phyloP scores from a whole-genome alignment of 805 yeast species.

The Starmerella khaoyaiensis region DNA sequence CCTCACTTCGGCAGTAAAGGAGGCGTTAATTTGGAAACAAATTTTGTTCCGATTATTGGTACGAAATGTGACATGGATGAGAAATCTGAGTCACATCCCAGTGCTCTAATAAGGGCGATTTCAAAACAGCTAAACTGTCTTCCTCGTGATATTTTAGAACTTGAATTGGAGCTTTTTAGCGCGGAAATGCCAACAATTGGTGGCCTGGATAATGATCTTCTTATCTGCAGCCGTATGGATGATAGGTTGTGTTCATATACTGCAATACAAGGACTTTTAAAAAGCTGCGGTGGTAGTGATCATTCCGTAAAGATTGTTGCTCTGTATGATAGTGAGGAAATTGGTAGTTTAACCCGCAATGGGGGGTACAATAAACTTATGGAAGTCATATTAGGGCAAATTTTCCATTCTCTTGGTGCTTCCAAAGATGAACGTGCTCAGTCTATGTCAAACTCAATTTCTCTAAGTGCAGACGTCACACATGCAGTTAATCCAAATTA shows the following conservation, averaged over 20 bases:
- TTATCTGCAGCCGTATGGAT: conserved; percentile 83
- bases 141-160: conserved; percentile 59
- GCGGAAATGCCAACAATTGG: conserved; percentile 73
- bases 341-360: conserved; percentile 90
- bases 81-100: conserved; percentile 52
- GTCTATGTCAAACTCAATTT: conserved; percentile 50
- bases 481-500: conserved; percentile 96
- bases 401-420: conserved; percentile 43
- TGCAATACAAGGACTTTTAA: conserved; percentile 49
- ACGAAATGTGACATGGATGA: conserved; percentile 33
- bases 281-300: conserved; percentile 25
- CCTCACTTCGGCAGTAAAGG: conserved; percentile 67
- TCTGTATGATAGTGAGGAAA: conserved; percentile 88
- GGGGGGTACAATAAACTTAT: conserved; percentile 91
- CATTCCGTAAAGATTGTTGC: conserved; percentile 41
- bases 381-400: conserved; percentile 61
- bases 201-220: conserved; percentile 78
- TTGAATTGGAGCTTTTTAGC: conserved; percentile 80
- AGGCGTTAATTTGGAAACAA: conserved; percentile 70
- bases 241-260: conserved; percentile 78
- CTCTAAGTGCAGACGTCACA: conserved; percentile 89
- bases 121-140: conserved; percentile 50
- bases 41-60: conserved; percentile 78
- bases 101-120: conserved; percentile 51
- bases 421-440: conserved; percentile 28